phyloP scores from a whole-genome alignment of 2,329 filamentous ascomycete species.

The Aspergillus sp. region DNA sequence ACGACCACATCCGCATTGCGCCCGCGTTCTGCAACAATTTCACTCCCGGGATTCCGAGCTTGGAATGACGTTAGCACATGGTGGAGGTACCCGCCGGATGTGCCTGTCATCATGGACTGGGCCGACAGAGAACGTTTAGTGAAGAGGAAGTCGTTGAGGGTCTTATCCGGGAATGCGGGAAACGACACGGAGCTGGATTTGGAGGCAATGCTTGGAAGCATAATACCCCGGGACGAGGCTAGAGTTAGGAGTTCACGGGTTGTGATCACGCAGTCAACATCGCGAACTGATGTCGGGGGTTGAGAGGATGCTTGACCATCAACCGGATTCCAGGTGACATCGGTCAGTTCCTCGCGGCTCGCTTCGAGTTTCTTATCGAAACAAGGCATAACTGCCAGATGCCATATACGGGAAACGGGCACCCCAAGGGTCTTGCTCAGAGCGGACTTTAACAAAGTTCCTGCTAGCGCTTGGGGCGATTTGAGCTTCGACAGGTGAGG shows the following conservation, averaged over 20 bases:
- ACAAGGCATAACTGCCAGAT: conserved; percentile 94
- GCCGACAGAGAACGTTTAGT: conserved; percentile 41
- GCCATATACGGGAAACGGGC: conserved; percentile 80
- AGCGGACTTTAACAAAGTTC: conserved; percentile 84
- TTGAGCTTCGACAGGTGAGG: conserved; percentile 89
- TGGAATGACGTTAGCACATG: conserved; percentile 77
- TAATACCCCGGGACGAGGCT: conserved; percentile 72
- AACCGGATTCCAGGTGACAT: conserved; percentile 62
- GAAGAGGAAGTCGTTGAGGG: conserved; percentile 72
- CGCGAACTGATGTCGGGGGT: conserved; percentile 57
- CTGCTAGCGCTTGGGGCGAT: conserved; percentile 87
- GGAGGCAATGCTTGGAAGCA: conserved; percentile 71
- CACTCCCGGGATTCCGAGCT: conserved; percentile 66
- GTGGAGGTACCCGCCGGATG: conserved; percentile 84
- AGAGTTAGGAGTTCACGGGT: conserved; percentile 91
- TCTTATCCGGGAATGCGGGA: conserved; percentile 69
- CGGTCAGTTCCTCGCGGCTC: conserved; percentile 86
- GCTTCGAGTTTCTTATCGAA: conserved; percentile 99
- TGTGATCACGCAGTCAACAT: conserved; percentile 98
- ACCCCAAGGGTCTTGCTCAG: conserved; percentile 71
- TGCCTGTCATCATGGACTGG: conserved; percentile 61
- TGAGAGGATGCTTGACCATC: conserved; percentile 29
- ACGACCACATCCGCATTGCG: conserved; percentile 91
- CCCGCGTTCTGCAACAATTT: conserved; percentile 69
- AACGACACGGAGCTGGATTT: conserved; percentile 45